phyloP scores from a whole-genome alignment of 345 rosid species.

The Bruguiera sexangula region DNA sequence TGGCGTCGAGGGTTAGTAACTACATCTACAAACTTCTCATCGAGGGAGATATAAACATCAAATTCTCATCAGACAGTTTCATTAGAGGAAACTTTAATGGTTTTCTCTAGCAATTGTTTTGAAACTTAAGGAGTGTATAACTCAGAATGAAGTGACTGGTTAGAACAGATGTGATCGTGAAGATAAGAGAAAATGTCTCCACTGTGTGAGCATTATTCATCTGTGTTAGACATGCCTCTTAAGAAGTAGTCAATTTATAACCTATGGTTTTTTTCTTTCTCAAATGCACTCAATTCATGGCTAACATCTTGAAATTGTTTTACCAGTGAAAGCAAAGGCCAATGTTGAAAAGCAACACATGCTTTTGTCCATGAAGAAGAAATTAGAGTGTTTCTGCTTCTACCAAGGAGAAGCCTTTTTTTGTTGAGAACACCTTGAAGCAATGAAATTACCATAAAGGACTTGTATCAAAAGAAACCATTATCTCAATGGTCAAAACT shows the following conservation, averaged over 20 bases:
- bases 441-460: background rate
- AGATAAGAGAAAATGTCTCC: background rate
- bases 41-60: constrained; percentile 10
- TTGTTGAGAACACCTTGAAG: background rate
- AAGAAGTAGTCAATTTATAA: background rate
- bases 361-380: background rate
- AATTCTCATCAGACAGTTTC: background rate
- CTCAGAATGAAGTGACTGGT: background rate
- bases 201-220: background rate
- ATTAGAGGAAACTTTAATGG: background rate
- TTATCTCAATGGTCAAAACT: constrained; percentile 12
- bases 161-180: background rate
- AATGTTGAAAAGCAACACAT: background rate
- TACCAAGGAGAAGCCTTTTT: background rate
- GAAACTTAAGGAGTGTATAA: background rate
- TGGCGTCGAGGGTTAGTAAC: constrained; percentile 4
- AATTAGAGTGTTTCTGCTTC: background rate
- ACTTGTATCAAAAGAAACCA: background rate
- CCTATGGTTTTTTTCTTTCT: too few species aligned
- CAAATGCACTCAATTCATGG: too few species aligned
- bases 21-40: constrained; percentile 5
- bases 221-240: background rate
- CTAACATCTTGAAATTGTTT: background rate
- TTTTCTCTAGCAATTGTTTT: background rate
- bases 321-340: background rate